Base-by-base conservation (phyloP, 768 basidiomycete genomes). In the Mrakia frigida region DNA sequence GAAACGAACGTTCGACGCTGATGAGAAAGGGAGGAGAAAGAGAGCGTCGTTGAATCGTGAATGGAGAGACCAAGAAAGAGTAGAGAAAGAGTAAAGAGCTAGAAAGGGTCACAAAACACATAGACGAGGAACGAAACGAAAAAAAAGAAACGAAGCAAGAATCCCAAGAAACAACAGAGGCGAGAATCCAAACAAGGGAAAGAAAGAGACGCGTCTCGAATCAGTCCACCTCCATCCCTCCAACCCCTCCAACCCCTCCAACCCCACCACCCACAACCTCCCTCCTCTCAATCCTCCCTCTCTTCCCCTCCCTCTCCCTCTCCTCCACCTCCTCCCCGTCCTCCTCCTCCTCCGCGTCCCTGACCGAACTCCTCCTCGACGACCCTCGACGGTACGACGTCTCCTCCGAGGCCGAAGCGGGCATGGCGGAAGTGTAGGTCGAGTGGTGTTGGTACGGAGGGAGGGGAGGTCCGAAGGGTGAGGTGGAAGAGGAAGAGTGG, bases 261-360 rank as follows among this genome's bases (percentile, higher is more conserved):
- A 18, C 43, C 43, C 43, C 18, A 46, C n/a, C 46, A 50, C 13
- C 46, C 14, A 1, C 13, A 50, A 50, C 46, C 46, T 60, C 59
- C n/a, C 59, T 60, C 59, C n/a, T 60, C 59, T 63, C 61, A 6
- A 63, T 63, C 61, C 61, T 63, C 21, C 61, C 61, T 18, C 61
- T 63, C 61, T 63, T 63, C 33, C 61, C 61, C 61, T 63, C 61
- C 14, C 61, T 14, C 33, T 63, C 61, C 31, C 61, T 33, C 61
- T 63, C 61, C 61, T 63, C 61, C 1, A 6, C 10, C 10, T 63
- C 28, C 61, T 63, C 61, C 1, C 11, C 11, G 9, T 63, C 61
- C 61, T 63, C 28, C 33, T 63, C 33, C 33, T 63, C 61, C 56
- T 59, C 56, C n/a, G n/a, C n/a, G 61, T 63, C 61, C 6, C 61